Conservation (phyloP, 2,329 filamentous ascomycete species). For the Nannizzia gypsea region DNA sequence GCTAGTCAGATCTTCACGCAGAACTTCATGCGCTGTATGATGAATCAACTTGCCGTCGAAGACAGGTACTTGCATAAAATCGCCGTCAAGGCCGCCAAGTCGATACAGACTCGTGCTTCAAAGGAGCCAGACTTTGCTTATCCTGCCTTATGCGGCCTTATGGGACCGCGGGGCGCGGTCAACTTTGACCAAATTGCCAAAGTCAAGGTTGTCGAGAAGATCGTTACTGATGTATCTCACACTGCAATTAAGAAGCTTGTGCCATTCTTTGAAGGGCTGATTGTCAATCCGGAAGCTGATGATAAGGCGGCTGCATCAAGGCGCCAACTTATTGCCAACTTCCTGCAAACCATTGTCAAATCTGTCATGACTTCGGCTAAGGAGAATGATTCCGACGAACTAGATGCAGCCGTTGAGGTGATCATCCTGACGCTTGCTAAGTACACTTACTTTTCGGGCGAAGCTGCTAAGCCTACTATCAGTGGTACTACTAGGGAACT, state of each 20-base stretch:
- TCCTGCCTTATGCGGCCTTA: constrained; percentile 53
- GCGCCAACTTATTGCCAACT: constrained; percentile 41
- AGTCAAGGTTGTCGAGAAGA: constrained; percentile 68
- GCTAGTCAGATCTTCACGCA: constrained; percentile 59
- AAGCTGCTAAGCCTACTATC: constrained; percentile 29
- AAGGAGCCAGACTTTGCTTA: constrained; percentile 48
- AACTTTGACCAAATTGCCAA: constrained; percentile 81
- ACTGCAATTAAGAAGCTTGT: constrained; percentile 43
- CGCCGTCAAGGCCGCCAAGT: constrained; percentile 62
- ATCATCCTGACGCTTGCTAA: constrained; percentile 37
- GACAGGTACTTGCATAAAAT: constrained; percentile 71
- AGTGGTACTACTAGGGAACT: constrained; percentile 38
- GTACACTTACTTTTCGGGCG: constrained; percentile 38
- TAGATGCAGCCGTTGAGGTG: constrained; percentile 34
- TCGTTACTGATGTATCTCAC: constrained; percentile 51
- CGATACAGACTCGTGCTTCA: constrained; percentile 54
- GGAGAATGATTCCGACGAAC: constrained; percentile 23
- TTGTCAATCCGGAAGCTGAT: constrained; percentile 38
- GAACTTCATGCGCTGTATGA: constrained; percentile 69
- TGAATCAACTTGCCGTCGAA: constrained; percentile 67
- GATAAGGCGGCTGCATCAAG: constrained; percentile 35
- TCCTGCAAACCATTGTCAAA: constrained; percentile 41
- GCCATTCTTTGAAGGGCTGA: constrained; percentile 38
- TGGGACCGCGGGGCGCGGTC: constrained; percentile 57
- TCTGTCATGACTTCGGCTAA: constrained; percentile 24